Base-by-base conservation (phyloP, 1,284 basidiomycete genomes). In the Rhodotorula sp. region DNA sequence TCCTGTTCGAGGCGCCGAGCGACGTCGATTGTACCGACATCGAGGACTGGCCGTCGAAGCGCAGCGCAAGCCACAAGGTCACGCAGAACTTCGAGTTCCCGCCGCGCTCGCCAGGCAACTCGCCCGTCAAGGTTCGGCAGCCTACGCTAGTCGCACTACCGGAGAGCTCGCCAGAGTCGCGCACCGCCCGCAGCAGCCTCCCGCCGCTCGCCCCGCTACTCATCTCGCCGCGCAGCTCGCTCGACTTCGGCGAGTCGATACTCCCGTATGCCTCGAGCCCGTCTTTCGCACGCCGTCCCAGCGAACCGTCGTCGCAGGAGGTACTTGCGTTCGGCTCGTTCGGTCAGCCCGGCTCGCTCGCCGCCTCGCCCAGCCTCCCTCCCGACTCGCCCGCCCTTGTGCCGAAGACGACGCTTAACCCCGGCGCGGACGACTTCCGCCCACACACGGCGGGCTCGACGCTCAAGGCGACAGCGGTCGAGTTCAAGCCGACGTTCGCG, bases 31-130 rank as follows among this genome's bases (percentile, higher is more conserved):
- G 41, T 5, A n/a, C 55, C 48, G 50, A 48, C n/a, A 25, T 37
- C 61, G 22, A 32, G 12, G 32, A 29, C 32, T 22, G 22, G 29
- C 8, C 27, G 17, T 34, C 53, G 13, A n/a, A 37, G 27, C 25
- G 27, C 7, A 5, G 13, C 19, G n/a, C 12, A n/a, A n/a, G n/a
- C 10, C 61, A 69, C 56, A 46, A 46, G 56, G 69, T 63, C 55
- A 67, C 36, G 15, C n/a, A 27, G 32, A n/a, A 19, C 27, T 73
- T 73, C 67, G 57, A 64, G 44, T 73, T 73, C 37, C 67, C 67
- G 5, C 44, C 61, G n/a, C 71, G 59, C 37, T 61, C 36, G 39
- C 37, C 65, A 0, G 9, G 27, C 44, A 27, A 21, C 25, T 61
- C 59, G 51, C 65, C 65, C 5, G 32, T 13, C 56, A 65, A 65